These are phyloP conservation scores for Pleurotus djamor DNA, from an alignment of 768 basidiomycete genomes.

Conservation along the genomic window DNA sequence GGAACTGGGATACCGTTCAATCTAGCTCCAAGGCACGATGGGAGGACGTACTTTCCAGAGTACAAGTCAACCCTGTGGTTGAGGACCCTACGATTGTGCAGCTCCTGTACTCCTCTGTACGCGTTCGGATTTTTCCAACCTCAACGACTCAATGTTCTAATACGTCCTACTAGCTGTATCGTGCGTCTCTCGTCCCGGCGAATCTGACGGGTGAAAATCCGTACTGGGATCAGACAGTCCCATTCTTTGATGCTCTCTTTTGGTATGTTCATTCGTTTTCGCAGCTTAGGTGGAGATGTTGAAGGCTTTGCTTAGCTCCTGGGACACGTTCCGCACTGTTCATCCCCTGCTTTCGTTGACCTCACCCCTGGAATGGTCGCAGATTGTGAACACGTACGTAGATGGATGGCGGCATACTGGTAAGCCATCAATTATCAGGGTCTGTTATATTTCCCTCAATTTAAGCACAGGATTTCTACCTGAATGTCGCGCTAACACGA, in stretches of 20 bases:
- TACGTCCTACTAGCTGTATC: constrained; percentile 35
- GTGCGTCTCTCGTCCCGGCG: constrained; percentile 46
- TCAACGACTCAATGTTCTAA: background rate
- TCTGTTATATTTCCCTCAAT: background rate
- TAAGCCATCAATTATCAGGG: constrained; percentile 8
- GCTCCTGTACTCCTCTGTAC: constrained; percentile 46
- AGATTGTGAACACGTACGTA: constrained; percentile 45
- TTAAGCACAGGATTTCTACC: constrained; percentile 38
- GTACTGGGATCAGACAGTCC: constrained; percentile 42
- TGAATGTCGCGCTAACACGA: constrained; percentile 49
- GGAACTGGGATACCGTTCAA: constrained; percentile 42
- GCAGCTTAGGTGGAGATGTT: background rate
- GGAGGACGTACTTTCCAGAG: constrained; percentile 40
- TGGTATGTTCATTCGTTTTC: constrained; percentile 29
- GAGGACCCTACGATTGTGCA: constrained; percentile 42
- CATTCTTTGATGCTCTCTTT: constrained; percentile 51
- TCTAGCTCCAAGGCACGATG: constrained; percentile 33
- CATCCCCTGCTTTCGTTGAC: constrained; percentile 46
- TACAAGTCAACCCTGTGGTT: constrained; percentile 26
- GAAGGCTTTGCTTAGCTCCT: constrained; percentile 32
- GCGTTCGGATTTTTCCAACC: constrained; percentile 3
- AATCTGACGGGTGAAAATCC: constrained; percentile 51
- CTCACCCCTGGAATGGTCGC: constrained; percentile 42
- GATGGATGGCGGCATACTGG: constrained; percentile 51
- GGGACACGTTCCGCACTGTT: constrained; percentile 53